Conservation (phyloP, 2,329 filamentous ascomycete genomes). For the Penicillium sp. region DNA sequence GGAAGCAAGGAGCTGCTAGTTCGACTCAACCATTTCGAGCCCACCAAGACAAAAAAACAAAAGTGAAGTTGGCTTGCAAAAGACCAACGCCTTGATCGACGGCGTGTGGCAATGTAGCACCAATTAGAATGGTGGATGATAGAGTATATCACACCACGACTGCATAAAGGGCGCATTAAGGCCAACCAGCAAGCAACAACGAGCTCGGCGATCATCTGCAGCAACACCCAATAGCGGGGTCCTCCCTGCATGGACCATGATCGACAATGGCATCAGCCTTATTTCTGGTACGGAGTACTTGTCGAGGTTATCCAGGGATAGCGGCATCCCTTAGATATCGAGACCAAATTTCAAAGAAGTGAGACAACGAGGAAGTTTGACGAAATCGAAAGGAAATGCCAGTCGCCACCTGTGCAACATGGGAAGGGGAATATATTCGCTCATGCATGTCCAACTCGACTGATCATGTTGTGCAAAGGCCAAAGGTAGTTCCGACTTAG, state of each 20-base stretch:
- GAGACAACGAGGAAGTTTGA: not conserved
- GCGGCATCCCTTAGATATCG: not conserved
- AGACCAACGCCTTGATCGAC: not conserved
- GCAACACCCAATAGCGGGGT: slow-evolving; percentile 12
- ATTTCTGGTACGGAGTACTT: not conserved
- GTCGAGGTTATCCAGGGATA: not conserved
- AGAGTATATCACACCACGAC: slow-evolving; percentile 14
- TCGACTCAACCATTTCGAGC: not conserved
- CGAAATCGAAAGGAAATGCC: not conserved
- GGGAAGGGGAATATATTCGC: not conserved
- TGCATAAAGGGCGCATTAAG: not conserved
- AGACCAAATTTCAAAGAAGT: not conserved
- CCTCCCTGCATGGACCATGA: slow-evolving; percentile 15
- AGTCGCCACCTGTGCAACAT: not conserved
- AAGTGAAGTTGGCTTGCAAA: slow-evolving; percentile 12
- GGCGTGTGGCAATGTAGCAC: not conserved
- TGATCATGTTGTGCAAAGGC: slow-evolving; percentile 4
- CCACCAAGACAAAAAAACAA: not conserved
- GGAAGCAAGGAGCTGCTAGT: not conserved
- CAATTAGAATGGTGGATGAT: slow-evolving; percentile 5
- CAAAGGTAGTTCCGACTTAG: not conserved
- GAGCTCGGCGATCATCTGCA: not conserved
- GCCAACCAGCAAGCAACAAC: not conserved
- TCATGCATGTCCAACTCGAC: slow-evolving; percentile 1
- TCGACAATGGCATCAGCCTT: slow-evolving; percentile 13